These are phyloP conservation scores for Neoboletus brunneissimus DNA, from an alignment of 768 basidiomycete species.

Conservation along the genomic window DNA sequence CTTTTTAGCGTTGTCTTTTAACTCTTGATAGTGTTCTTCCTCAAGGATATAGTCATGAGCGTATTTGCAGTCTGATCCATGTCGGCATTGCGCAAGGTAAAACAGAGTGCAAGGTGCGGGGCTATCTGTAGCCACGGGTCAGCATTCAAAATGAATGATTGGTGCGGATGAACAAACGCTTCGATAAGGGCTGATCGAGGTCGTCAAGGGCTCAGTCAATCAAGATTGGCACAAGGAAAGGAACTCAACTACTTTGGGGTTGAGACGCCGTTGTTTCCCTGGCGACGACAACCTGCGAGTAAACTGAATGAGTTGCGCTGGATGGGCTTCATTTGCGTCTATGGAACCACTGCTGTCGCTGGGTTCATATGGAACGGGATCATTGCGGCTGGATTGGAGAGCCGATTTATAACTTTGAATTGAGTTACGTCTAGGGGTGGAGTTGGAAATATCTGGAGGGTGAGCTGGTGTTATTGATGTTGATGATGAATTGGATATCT, in stretches of 20 bases:
- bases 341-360: conserved; percentile 45
- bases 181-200: conserved; percentile 49
- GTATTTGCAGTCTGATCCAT: conserved; percentile 56
- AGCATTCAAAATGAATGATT: background rate
- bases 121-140: conserved; percentile 36
- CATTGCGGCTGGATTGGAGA: conserved; percentile 22
- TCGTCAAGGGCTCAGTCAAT: conserved; percentile 19
- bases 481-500: conserved; percentile 12
- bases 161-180: conserved; percentile 45
- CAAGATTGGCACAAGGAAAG: conserved; percentile 5
- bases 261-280: conserved; percentile 41
- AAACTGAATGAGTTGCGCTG: conserved; percentile 27
- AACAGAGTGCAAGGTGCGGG: conserved; percentile 68
- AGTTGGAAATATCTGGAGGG: conserved; percentile 12
- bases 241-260: conserved; percentile 52
- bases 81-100: conserved; percentile 61
- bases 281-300: conserved; percentile 31
- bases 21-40: conserved; percentile 50
- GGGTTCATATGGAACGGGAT: conserved; percentile 40
- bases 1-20: conserved; percentile 57
- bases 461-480: conserved; percentile 7
- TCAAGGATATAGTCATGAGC: conserved; percentile 60
- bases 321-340: conserved; percentile 40
- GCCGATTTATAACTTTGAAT: conserved; percentile 45
- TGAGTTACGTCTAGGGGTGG: conserved; percentile 21